A percentile compares a stretch with the other conserved stretches of the same genome.
phyloP scores from a whole-genome alignment of 208 protist genomes.

The Crithidia mellificae region DNA sequence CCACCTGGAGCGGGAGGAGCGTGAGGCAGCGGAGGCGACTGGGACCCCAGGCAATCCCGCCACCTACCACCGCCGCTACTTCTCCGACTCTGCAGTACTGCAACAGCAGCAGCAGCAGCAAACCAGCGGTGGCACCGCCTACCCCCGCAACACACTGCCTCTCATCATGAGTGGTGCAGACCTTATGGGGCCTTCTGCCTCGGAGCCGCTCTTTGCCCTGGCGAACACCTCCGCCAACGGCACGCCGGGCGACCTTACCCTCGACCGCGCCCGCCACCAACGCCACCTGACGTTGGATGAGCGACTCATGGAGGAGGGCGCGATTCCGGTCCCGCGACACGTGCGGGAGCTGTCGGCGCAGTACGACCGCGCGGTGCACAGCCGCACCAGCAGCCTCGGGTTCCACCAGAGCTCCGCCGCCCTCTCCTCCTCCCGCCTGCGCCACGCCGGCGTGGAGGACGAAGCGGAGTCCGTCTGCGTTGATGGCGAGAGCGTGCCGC shows the following conservation, averaged over 20 bases:
- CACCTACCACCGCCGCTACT: background rate
- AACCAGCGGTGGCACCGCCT: background rate
- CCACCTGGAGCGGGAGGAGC: constrained; percentile 10
- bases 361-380: constrained; percentile 41
- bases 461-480: background rate
- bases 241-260: constrained; percentile 7
- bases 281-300: constrained; percentile 52
- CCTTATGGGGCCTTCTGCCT: background rate
- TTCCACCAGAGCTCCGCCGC: background rate
- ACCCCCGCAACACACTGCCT: background rate
- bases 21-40: constrained; percentile 2
- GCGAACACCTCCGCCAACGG: background rate
- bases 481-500: background rate
- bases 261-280: constrained; percentile 17
- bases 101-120: constrained; percentile 5
- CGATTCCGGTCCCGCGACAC: constrained; percentile 35
- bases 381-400: constrained; percentile 16
- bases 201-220: constrained; percentile 8
- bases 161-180: constrained; percentile 5
- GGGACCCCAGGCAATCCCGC: background rate
- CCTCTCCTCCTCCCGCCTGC: background rate
- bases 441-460: background rate
- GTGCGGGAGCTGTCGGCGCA: constrained; percentile 36
- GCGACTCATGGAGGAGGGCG: constrained; percentile 37
- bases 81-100: constrained; percentile 2